A percentile compares a stretch with the other conserved stretches of the same genome.
Evolutionary conservation across 768 basidiomycete genomes (phyloP).

Genomic region (Termitomyces sp.): DNA sequence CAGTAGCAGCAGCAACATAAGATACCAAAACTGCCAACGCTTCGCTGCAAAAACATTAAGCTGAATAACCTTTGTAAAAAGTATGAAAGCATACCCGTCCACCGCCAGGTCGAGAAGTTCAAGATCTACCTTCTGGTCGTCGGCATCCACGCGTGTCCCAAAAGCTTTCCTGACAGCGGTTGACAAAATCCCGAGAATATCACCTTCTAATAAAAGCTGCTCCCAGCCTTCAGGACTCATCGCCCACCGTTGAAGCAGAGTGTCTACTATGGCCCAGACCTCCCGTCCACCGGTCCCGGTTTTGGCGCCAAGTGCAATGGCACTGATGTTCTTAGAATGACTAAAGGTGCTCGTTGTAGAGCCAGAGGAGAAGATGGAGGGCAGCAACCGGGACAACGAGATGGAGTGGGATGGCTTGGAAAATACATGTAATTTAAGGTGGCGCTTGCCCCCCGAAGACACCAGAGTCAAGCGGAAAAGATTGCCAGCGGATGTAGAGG

Average conservation of each 20-base stretch:
- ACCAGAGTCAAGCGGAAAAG: constrained; percentile 63
- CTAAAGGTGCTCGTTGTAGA: constrained; percentile 34
- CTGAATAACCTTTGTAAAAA: neutral
- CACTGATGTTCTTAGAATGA: constrained; percentile 59
- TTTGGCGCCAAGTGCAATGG: constrained; percentile 49
- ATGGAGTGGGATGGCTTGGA: constrained; percentile 47
- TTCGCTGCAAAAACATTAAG: constrained; percentile 28
- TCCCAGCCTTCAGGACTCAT: constrained; percentile 70
- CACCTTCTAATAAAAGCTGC: constrained; percentile 52
- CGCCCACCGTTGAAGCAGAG: constrained; percentile 67
- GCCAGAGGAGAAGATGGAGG: constrained; percentile 41
- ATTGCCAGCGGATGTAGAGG: constrained; percentile 63
- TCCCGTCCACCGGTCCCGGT: constrained; percentile 44
- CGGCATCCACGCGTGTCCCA: constrained; percentile 28
- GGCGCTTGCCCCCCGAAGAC: constrained; percentile 66
- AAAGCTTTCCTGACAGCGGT: constrained; percentile 44
- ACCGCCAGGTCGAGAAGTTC: constrained; percentile 71
- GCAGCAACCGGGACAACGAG: constrained; percentile 37
- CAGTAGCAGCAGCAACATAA: constrained; percentile 55
- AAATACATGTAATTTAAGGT: constrained; percentile 56
- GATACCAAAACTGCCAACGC: constrained; percentile 64
- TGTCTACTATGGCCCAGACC: constrained; percentile 68
- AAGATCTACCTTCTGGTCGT: constrained; percentile 55
- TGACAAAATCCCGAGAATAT: constrained; percentile 47
- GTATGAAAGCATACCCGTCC: constrained; percentile 38